These are phyloP conservation scores for Tylopilus felleus DNA, from an alignment of 768 basidiomycete genomes.

Conservation along the genomic window DNA sequence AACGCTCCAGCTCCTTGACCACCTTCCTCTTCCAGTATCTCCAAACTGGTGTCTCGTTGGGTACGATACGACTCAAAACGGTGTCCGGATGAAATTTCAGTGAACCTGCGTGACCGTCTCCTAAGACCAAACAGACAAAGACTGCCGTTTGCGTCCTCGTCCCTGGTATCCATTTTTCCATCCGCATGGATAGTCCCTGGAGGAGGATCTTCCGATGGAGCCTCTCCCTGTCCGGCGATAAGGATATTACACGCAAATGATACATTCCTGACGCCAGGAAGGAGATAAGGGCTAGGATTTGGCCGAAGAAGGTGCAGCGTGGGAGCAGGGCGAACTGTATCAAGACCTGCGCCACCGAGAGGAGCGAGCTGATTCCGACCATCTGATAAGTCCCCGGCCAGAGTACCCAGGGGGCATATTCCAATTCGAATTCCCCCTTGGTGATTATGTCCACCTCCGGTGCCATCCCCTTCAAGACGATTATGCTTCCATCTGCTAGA, in stretches of 20 bases:
- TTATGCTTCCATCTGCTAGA: slow-evolving; percentile 13
- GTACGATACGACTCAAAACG: slow-evolving; percentile 16
- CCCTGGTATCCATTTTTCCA: slow-evolving; percentile 16
- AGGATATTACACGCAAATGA: slow-evolving; percentile 30
- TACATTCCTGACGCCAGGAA: slow-evolving; percentile 32
- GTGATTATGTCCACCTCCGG: slow-evolving; percentile 28
- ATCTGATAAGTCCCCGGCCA: slow-evolving; percentile 2
- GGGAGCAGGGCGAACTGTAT: slow-evolving; percentile 32
- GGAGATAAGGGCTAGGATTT: slow-evolving; percentile 29
- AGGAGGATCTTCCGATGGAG: slow-evolving; percentile 20
- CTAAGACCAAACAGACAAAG: slow-evolving; percentile 22
- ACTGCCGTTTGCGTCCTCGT: slow-evolving; percentile 31
- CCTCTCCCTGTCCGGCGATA: slow-evolving; percentile 29
- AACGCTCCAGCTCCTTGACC: slow-evolving; percentile 12
- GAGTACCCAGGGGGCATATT: slow-evolving; percentile 12
- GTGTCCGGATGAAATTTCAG: slow-evolving; percentile 1
- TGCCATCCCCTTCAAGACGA: slow-evolving; percentile 31
- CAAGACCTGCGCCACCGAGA: slow-evolving; percentile 29
- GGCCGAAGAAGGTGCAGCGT: slow-evolving; percentile 30
- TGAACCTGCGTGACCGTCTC: slow-evolving; percentile 2
- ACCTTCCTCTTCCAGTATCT: slow-evolving; percentile 27
- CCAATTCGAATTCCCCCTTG: slow-evolving; percentile 32
- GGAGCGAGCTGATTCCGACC: slow-evolving; percentile 24
- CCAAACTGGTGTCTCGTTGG: slow-evolving; percentile 30
- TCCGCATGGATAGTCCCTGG: slow-evolving; percentile 1